A percentile compares a stretch with the other conserved stretches of the same genome.
Conservation (phyloP, 1,139 yeast genomes). For the Saccharomycopsis hybrid region DNA sequence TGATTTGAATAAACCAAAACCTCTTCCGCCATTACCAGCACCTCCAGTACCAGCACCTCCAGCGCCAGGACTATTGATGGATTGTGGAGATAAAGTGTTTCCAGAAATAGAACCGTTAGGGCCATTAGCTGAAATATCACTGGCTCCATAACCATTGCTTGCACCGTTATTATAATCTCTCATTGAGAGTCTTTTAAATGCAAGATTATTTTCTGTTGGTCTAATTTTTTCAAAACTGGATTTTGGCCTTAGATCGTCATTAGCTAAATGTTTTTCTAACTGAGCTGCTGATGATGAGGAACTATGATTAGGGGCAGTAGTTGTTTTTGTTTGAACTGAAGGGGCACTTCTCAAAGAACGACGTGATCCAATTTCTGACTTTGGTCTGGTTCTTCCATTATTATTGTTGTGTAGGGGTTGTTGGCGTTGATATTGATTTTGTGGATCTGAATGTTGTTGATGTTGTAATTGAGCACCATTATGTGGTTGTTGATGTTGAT, state of each 20-base stretch:
- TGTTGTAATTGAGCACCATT: too few relatives aligned
- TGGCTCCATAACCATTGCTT: not conserved
- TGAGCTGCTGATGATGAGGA: too few relatives aligned
- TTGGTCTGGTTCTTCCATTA: too few relatives aligned
- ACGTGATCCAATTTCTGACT: too few relatives aligned
- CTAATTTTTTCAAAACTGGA: slow-evolving; percentile 20
- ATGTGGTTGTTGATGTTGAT: too few relatives aligned
- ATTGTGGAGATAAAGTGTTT: not conserved
- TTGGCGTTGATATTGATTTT: too few relatives aligned
- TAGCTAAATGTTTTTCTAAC: too few relatives aligned
- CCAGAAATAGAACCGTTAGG: not conserved
- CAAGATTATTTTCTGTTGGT: slow-evolving; percentile 5
- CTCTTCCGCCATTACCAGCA: not conserved
- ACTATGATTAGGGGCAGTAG: too few relatives aligned
- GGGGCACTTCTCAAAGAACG: too few relatives aligned
- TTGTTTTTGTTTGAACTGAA: too few relatives aligned
- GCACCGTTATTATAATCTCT: slow-evolving; percentile 11
- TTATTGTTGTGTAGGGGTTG: too few relatives aligned
- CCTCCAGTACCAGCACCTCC: slow-evolving; percentile 1
- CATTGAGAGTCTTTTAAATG: slow-evolving; percentile 20
- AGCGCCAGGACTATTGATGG: slow-evolving; percentile 4
- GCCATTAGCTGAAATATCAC: slow-evolving; percentile 4
- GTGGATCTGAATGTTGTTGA: too few relatives aligned
- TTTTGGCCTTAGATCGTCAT: slow-evolving; percentile 12
- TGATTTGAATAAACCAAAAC: slow-evolving; percentile 17